Percentiles rank a stretch among this genome's conserved stretches.
phyloP scores from a whole-genome alignment of 1,139 yeast species.

The Suhomyces maxii region DNA sequence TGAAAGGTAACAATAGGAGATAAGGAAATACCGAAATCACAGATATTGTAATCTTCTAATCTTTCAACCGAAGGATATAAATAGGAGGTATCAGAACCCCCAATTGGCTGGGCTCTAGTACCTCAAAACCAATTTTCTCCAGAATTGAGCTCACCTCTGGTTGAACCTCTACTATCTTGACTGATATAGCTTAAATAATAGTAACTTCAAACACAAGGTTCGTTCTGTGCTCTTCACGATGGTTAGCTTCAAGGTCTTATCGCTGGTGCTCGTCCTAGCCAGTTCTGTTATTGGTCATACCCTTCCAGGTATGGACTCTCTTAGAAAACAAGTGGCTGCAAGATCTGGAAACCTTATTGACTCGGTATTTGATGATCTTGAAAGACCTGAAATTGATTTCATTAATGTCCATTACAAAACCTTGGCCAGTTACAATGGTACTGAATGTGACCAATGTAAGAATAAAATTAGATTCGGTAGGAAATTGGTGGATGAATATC shows the following conservation, averaged over 20 bases:
- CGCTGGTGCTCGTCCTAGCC: conserved; percentile 1
- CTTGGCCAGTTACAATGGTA: conserved; percentile 30
- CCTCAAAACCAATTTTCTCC: too few relatives aligned
- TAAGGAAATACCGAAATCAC: too few relatives aligned
- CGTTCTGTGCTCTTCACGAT: conserved; percentile 1
- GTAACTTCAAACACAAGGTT: not conserved
- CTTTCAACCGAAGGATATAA: too few relatives aligned
- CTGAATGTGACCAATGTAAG: conserved; percentile 39
- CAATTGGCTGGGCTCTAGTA: too few relatives aligned
- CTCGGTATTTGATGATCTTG: conserved; percentile 25
- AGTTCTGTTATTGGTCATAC: conserved; percentile 15
- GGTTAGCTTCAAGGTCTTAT: not conserved
- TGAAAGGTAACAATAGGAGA: too few relatives aligned
- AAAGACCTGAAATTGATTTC: conserved; percentile 31
- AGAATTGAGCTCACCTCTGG: too few relatives aligned
- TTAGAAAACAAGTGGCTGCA: conserved; percentile 18
- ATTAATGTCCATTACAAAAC: conserved; percentile 28
- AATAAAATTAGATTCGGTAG: conserved; percentile 35
- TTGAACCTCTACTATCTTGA: too few relatives aligned
- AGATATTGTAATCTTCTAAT: too few relatives aligned
- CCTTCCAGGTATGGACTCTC: conserved; percentile 20
- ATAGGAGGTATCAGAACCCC: too few relatives aligned
- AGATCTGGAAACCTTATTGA: conserved; percentile 24
- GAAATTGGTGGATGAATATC: conserved; percentile 27
- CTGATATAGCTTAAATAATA: too few relatives aligned